Evolutionary conservation across 1,284 basidiomycete species (phyloP), one percentile per base, ranked within the genome.

Genomic region (Exobasidium rhododendri): DNA sequence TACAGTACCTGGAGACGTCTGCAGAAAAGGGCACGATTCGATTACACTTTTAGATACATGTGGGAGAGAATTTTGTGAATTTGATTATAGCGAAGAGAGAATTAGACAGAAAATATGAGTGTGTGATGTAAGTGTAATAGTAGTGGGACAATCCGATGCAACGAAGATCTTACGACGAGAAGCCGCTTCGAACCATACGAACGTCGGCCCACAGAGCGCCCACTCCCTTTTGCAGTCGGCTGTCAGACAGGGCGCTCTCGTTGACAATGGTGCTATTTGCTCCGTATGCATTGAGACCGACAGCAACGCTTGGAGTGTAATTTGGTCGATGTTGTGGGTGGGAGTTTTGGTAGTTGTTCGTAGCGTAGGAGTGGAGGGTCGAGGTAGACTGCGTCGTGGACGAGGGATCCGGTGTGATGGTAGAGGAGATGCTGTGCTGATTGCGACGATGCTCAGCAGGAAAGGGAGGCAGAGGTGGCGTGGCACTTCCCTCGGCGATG

Each of bases 161-260:
- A n/a, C n/a, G n/a, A n/a, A n/a, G n/a, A n/a, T n/a, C n/a, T n/a
- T n/a, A n/a, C n/a, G n/a, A n/a, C n/a, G n/a, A n/a, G 50, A 49
- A 47, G 13, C 44, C 56, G 1, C 58, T 67, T 17, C 69, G 56
- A 11, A 71, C 69, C 4, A 71, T 46, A 2, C 69, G 56, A 6
- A 71, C 61, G n/a, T 69, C 67, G 40, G 69, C 35, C 67, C 67
- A 71, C 65, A 71, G 64, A 53, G 63, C 52, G 31, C 52, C 52
- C 31, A 55, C 40, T 3, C 52, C 52, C 29, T 55, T 55, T n/a
- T 55, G 29, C 20, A 55, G 14, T 29, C 28, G 22, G 28, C 26
- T 28, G 20, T 14, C 13, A 20, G 47, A 50, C 4, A 24, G 2
- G 20, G 26, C 47, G 28, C 24, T 20, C n/a, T 50, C 47, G 14